These are phyloP conservation scores for Strobilomyces confusus DNA, from an alignment of 768 basidiomycete genomes.

Conservation along the genomic window DNA sequence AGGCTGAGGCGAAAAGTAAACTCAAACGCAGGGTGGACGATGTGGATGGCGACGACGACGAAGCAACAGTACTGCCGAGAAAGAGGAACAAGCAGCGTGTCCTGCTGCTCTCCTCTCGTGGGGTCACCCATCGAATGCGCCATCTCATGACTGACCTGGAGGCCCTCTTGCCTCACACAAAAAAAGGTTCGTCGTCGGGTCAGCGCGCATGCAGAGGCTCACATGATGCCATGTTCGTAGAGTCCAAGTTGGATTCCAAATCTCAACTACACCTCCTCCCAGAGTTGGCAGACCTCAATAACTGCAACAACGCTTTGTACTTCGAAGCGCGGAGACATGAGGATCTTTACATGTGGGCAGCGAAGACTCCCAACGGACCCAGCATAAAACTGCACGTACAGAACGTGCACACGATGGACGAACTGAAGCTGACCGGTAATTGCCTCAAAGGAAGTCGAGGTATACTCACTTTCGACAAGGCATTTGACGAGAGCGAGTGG, in stretches of 20 bases:
- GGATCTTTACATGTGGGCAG: constrained; percentile 95
- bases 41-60: constrained; percentile 56
- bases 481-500: constrained; percentile 87
- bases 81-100: constrained; percentile 95
- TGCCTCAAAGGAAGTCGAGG: constrained; percentile 95
- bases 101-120: constrained; percentile 86
- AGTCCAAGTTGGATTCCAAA: constrained; percentile 97
- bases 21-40: constrained; percentile 64
- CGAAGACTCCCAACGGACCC: constrained; percentile 96
- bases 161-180: constrained; percentile 85
- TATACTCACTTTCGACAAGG: constrained; percentile 86
- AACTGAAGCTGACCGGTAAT: constrained; percentile 99
- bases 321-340: constrained; percentile 96
- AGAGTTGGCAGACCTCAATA: constrained; percentile 94
- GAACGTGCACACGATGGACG: constrained; percentile 99
- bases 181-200: constrained; percentile 71
- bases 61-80: constrained; percentile 38
- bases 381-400: constrained; percentile 97
- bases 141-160: constrained; percentile 96
- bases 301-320: constrained; percentile 96
- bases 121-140: constrained; percentile 93
- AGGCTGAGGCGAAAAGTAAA: constrained; percentile 57
- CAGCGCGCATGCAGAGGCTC: neutral
- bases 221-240: constrained; percentile 38
- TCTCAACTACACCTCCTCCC: constrained; percentile 89